Evolutionary conservation across 2,329 filamentous ascomycete species (phyloP).

Genomic region (Scytalidium sp.): DNA sequence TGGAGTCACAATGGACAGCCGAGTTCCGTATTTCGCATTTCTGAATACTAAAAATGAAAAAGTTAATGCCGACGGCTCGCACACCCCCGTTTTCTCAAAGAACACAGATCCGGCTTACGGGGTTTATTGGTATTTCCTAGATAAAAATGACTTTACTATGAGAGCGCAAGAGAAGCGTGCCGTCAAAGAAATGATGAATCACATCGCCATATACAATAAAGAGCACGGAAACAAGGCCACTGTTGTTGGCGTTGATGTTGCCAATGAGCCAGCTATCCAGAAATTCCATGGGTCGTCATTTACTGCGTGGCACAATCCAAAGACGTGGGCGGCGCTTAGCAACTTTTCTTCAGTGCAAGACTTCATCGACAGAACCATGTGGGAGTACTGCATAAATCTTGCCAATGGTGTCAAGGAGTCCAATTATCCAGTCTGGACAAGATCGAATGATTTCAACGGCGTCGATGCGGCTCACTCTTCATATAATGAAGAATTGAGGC

Average conservation of each 20-base stretch:
- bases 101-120: constrained; percentile 5
- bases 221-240: not conserved
- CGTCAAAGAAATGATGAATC: constrained; percentile 6
- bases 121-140: constrained; percentile 9
- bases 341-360: constrained; percentile 2
- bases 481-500: constrained; percentile 3
- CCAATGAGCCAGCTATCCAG: not conserved
- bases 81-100: constrained; percentile 4
- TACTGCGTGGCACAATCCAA: constrained; percentile 5
- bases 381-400: constrained; percentile 5
- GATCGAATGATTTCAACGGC: constrained; percentile 4
- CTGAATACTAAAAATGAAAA: not conserved
- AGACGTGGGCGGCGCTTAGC: constrained; percentile 5
- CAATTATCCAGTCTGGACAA: constrained; percentile 7
- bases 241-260: not conserved
- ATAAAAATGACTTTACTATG: constrained; percentile 6
- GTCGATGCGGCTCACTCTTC: not conserved
- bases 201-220: not conserved
- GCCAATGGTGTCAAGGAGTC: constrained; percentile 9
- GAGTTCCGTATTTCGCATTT: constrained; percentile 4
- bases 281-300: not conserved
- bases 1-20: constrained; percentile 5
- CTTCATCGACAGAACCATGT: constrained; percentile 4
- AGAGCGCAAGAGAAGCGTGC: constrained; percentile 5
- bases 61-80: not conserved